A percentile compares a stretch with the other conserved stretches of the same genome.
Evolutionary conservation across 192 early-diverging fungal genomes (phyloP).

Genomic region (Coemansia nantahalensis): DNA sequence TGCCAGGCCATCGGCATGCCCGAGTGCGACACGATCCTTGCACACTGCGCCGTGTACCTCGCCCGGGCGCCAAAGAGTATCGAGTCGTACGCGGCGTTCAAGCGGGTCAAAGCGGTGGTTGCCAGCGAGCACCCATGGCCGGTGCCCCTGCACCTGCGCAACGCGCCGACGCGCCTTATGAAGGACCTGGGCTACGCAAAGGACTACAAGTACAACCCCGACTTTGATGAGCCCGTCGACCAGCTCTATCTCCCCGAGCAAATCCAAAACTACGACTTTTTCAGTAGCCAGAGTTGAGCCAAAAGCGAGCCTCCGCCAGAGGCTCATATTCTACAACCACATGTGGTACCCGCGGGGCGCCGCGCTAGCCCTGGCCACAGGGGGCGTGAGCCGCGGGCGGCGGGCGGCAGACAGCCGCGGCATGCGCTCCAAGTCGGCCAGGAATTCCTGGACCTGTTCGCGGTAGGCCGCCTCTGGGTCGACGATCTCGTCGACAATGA

Average conservation of each 20-base stretch:
- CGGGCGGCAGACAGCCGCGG: constrained; percentile 13
- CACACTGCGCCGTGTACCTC: constrained; percentile 75
- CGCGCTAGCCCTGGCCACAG: too few relatives aligned
- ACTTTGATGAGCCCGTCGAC: constrained; percentile 65
- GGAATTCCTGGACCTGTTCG: constrained; percentile 43
- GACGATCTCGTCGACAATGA: constrained; percentile 46
- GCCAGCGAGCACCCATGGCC: constrained; percentile 64
- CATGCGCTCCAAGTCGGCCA: constrained; percentile 35
- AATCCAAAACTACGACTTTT: constrained; percentile 59
- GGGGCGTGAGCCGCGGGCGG: neutral
- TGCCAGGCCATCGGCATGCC: constrained; percentile 90
- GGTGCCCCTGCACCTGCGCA: constrained; percentile 81
- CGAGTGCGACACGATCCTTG: constrained; percentile 84
- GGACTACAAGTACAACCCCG: constrained; percentile 85
- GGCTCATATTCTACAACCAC: too few relatives aligned
- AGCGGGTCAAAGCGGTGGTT: constrained; percentile 62
- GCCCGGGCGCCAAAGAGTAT: constrained; percentile 81
- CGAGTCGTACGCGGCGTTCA: constrained; percentile 75
- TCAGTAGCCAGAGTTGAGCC: constrained; percentile 12
- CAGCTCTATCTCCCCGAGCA: constrained; percentile 79
- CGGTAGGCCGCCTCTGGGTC: constrained; percentile 50
- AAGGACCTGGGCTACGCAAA: constrained; percentile 75
- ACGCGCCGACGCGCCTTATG: constrained; percentile 80
- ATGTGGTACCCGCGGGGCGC: too few relatives aligned
- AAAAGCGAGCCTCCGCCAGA: too few relatives aligned